Conservation (phyloP, 2,329 filamentous ascomycete species). For the Penicillium sp. region DNA sequence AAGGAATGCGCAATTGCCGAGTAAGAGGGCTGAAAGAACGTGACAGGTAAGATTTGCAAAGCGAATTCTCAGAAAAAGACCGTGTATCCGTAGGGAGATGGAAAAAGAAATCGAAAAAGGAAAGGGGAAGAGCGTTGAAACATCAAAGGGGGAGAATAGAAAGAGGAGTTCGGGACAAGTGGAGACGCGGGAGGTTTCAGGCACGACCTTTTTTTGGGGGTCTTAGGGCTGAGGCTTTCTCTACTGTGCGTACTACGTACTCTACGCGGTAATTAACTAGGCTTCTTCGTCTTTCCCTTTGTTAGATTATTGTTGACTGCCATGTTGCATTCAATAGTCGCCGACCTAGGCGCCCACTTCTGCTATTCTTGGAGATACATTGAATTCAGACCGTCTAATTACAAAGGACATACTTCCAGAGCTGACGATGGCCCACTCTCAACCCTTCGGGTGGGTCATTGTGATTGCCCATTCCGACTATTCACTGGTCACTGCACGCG, state of each 20-base stretch:
- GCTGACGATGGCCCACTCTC: neutral
- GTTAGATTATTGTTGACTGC: neutral
- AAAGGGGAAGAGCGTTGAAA: conserved; percentile 13
- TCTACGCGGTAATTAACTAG: no score
- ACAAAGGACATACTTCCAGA: no score
- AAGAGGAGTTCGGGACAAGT: neutral
- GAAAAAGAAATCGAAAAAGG: conserved; percentile 7
- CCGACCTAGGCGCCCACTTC: neutral
- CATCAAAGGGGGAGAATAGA: neutral
- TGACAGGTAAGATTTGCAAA: neutral
- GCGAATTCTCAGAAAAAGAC: neutral
- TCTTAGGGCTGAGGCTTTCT: conserved; percentile 9
- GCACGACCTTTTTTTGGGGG: neutral
- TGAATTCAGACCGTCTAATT: no score
- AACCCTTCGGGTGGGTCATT: neutral
- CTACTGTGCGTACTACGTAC: no score
- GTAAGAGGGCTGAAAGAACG: conserved; percentile 8
- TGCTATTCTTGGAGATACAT: neutral
- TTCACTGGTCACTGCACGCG: conserved; percentile 5
- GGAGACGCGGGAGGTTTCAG: conserved; percentile 7
- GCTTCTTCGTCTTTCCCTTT: neutral
- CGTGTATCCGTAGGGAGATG: conserved; percentile 1
- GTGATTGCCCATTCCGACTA: neutral
- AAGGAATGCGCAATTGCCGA: conserved; percentile 16
- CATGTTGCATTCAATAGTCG: neutral